Conservation (phyloP, 2,329 filamentous ascomycete species). For the Sporothrix variecibatus region DNA sequence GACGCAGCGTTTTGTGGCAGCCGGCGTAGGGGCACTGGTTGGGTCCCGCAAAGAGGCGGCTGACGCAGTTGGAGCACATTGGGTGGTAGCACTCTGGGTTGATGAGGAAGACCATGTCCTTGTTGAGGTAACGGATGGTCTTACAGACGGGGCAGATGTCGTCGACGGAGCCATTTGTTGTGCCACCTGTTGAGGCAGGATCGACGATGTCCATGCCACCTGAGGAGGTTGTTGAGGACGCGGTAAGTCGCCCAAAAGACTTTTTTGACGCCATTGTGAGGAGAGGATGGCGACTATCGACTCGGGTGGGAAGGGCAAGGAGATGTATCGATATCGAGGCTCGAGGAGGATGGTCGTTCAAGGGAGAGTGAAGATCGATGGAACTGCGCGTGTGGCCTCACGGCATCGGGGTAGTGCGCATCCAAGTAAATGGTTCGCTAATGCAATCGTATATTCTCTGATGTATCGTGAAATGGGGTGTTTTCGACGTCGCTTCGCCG, state of each 20-base stretch:
- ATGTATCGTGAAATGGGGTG: neutral
- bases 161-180: conserved; percentile 31
- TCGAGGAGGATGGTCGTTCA: neutral
- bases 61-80: conserved; percentile 96
- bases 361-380: neutral
- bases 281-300: too few relatives aligned
- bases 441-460: neutral
- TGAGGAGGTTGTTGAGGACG: neutral
- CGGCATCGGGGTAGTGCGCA: neutral
- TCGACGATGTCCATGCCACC: conserved; percentile 8
- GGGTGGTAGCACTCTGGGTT: conserved; percentile 99
- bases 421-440: neutral
- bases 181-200: conserved; percentile 1
- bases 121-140: conserved; percentile 92
- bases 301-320: neutral
- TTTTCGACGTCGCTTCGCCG: neutral
- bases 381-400: neutral
- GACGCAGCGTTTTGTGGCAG: conserved; percentile 83
- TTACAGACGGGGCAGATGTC: conserved; percentile 98
- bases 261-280: conserved; percentile 21
- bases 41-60: conserved; percentile 90
- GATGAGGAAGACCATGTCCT: conserved; percentile 90
- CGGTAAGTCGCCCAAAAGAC: neutral
- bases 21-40: conserved; percentile 89
- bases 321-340: neutral